Base-by-base conservation (phyloP, 2,329 filamentous ascomycete species). In the Aspergillus sojae region DNA sequence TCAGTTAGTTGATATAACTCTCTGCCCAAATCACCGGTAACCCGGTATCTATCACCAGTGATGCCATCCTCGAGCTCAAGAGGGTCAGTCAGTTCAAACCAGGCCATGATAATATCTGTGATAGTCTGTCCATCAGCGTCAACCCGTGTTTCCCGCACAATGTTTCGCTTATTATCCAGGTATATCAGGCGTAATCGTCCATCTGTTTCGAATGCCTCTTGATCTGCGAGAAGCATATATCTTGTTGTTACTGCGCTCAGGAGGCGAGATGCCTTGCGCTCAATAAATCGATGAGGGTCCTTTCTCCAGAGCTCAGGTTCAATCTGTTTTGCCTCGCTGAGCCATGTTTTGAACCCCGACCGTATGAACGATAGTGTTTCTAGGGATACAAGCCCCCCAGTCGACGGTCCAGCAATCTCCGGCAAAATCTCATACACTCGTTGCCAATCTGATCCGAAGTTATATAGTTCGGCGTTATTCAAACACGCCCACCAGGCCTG, bases 11-110 rank as follows among this genome's bases (percentile, higher is more conserved):
- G 57, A 48, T 63, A 63, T 32, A 63, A 45, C 26, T 56, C 52
- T 45, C 53, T 57, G 26, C 57, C 52, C 43, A 63, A 57, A 48
- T 63, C 61, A 52, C 61, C 61, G 41, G 45, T 46, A 50, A 57
- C 52, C n/a, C 61, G 57, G 58, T 79, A 67, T 41, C 57, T 58
- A 34, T 64, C 59, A 32, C 58, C 58, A 46, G 54, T 60, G 26
- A 45, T 46, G n/a, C 62, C 53, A 19, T 57, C 55, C 26, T 57
- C 55, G 26, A 57, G 28, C 14, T 46, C 55, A 39, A 26, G 39
- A 9, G 39, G 55, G 5, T 43, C 34, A 34, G 36, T 57, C 41
- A 57, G 26, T 41, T 57, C 34, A 57, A 43, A 39, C 39, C 55
- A 57, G 39, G 36, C 41, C 39, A 57, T 57, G n/a, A 57, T 57